phyloP scores from a whole-genome alignment of 768 basidiomycete species.

The Mycena floridula region DNA sequence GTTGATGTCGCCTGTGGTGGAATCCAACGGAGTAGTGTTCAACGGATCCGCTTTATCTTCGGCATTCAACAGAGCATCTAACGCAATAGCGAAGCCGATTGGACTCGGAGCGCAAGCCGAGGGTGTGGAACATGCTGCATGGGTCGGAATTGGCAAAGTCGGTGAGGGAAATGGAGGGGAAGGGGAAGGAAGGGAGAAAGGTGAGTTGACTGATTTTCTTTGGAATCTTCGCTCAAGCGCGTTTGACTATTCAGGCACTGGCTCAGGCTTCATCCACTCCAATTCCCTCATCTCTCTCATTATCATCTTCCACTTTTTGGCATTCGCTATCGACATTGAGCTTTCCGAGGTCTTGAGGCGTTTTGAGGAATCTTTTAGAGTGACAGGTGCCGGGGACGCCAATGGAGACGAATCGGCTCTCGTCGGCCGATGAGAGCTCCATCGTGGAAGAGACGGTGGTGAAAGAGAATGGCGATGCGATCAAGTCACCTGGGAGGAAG shows the following conservation, averaged over 20 bases:
- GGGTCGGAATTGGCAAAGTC: constrained; percentile 74
- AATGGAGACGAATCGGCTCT: constrained; percentile 6
- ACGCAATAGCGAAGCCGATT: background rate
- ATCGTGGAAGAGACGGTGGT: too few species aligned
- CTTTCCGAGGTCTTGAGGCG: constrained; percentile 70
- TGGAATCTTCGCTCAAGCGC: too few species aligned
- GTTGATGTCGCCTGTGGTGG: background rate
- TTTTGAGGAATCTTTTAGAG: constrained; percentile 51
- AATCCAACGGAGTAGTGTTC: background rate
- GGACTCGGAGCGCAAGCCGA: constrained; percentile 22
- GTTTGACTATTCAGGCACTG: too few species aligned
- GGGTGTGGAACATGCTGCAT: constrained; percentile 83
- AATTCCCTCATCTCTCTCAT: too few species aligned
- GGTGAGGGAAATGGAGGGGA: constrained; percentile 26
- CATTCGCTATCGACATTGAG: constrained; percentile 46
- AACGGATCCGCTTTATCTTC: too few species aligned
- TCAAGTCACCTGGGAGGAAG: too few species aligned
- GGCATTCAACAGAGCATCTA: background rate
- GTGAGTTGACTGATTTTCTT: too few species aligned
- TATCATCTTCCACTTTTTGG: too few species aligned
- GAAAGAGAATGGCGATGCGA: too few species aligned
- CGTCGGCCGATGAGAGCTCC: too few species aligned
- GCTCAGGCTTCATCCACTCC: too few species aligned
- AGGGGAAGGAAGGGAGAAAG: background rate
- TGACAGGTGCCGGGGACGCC: constrained; percentile 20